phyloP scores from a whole-genome alignment of 192 early-diverging fungal species.

The Podila epicladia region DNA sequence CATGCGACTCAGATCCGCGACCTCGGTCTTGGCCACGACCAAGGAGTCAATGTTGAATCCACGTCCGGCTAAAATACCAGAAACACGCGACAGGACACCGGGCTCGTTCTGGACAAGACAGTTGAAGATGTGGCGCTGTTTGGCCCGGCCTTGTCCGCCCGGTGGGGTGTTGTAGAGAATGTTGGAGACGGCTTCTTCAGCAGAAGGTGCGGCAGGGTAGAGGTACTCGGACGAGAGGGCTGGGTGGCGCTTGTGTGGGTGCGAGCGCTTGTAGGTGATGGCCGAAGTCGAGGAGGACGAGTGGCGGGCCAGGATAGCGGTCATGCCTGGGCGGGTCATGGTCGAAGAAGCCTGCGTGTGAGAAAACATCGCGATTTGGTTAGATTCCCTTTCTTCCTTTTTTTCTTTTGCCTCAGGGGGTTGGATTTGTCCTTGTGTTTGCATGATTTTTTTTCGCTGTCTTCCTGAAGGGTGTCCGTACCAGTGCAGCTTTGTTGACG shows the following conservation, averaged over 20 bases:
- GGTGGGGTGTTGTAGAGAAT: constrained; percentile 93
- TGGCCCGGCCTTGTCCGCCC: constrained; percentile 53
- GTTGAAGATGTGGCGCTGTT: constrained; percentile 88
- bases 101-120: constrained; percentile 93
- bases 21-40: constrained; percentile 96
- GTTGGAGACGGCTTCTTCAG: constrained; percentile 93
- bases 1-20: constrained; percentile 90
- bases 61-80: constrained; percentile 91
- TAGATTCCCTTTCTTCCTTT: not conserved
- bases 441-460: no score
- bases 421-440: not conserved
- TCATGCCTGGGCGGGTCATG: not conserved
- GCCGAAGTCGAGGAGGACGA: constrained; percentile 45
- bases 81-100: constrained; percentile 79
- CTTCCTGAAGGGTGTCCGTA: not conserved
- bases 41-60: constrained; percentile 98
- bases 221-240: constrained; percentile 30
- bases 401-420: not conserved
- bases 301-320: not conserved
- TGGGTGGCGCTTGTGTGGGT: constrained; percentile 34
- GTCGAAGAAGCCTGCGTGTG: not conserved
- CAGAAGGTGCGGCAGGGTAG: constrained; percentile 37
- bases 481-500: constrained; percentile 6
- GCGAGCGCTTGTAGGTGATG: constrained; percentile 46
- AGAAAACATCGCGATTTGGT: not conserved